Evolutionary conservation across 192 early-diverging fungal genomes (phyloP).

Genomic region (Endogone sp.): DNA sequence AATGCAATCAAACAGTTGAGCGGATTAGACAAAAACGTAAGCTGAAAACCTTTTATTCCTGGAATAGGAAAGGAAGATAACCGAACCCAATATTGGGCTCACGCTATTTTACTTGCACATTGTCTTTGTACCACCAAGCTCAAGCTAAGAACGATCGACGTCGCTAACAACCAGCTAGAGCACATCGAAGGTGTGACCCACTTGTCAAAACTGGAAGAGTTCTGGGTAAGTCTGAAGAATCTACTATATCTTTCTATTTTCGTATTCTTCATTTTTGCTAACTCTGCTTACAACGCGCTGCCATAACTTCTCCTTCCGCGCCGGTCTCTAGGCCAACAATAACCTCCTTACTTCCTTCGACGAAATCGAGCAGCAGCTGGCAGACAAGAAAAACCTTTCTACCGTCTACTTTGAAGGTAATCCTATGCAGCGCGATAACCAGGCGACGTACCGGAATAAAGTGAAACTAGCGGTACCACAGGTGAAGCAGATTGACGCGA

Average conservation of each 20-base stretch:
- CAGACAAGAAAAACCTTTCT: conserved; percentile 50
- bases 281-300: too few relatives aligned
- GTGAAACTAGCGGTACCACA: conserved; percentile 81
- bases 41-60: conserved; percentile 9
- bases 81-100: too few relatives aligned
- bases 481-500: conserved; percentile 91
- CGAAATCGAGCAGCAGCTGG: conserved; percentile 69
- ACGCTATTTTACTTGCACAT: too few relatives aligned
- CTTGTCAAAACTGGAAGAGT: conserved; percentile 70
- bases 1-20: conserved; percentile 80
- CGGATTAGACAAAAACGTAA: conserved; percentile 74
- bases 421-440: conserved; percentile 76
- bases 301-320: too few relatives aligned
- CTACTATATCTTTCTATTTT: conserved; percentile 19
- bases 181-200: conserved; percentile 72
- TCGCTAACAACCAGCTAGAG: conserved; percentile 75
- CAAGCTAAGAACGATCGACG: conserved; percentile 76
- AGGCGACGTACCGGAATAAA: conserved; percentile 82
- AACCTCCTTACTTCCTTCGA: conserved; percentile 74
- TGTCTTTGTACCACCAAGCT: conserved; percentile 16
- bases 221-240: conserved; percentile 84
- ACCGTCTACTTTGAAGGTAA: conserved; percentile 97
- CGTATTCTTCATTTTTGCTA: too few relatives aligned
- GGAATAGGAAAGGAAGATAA: not conserved
- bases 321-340: conserved; percentile 61